A percentile compares a stretch with the other conserved stretches of the same genome.
These are phyloP conservation scores for Penicillium fimorum DNA, from an alignment of 495 filamentous ascomycete species.

Conservation along the genomic window DNA sequence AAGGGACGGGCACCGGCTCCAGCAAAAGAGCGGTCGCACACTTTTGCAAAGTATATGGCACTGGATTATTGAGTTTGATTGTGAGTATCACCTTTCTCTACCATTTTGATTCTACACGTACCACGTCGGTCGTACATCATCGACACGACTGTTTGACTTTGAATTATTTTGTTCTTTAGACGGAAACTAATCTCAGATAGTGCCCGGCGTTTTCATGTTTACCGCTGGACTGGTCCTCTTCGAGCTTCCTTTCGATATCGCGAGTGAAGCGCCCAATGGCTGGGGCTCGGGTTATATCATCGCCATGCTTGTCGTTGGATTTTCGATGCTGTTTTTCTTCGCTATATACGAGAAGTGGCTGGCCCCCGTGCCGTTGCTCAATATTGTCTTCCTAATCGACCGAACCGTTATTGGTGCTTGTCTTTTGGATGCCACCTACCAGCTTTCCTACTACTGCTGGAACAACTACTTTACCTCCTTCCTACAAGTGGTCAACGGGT, in stretches of 20 bases:
- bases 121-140: not conserved
- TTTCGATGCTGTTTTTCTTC: conserved; percentile 49
- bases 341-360: conserved; percentile 50
- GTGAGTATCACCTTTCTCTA: conserved; percentile 10
- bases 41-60: conserved; percentile 17
- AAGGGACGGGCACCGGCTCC: conserved; percentile 31
- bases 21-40: conserved; percentile 25
- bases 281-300: conserved; percentile 50
- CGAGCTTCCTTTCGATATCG: conserved; percentile 52
- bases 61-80: conserved; percentile 23
- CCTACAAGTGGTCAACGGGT: conserved; percentile 62
- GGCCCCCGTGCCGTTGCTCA: conserved; percentile 52
- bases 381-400: conserved; percentile 42
- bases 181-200: not conserved
- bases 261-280: conserved; percentile 27
- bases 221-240: conserved; percentile 54
- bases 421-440: conserved; percentile 48
- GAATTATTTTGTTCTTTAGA: not conserved
- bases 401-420: conserved; percentile 55
- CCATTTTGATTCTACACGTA: not conserved
- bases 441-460: conserved; percentile 45
- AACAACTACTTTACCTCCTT: conserved; percentile 56
- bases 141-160: not conserved
- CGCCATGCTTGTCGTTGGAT: conserved; percentile 50
- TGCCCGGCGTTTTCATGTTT: conserved; percentile 51